Conservation (phyloP, 305 asterid genomes). For the Fraxinus baroniana region DNA sequence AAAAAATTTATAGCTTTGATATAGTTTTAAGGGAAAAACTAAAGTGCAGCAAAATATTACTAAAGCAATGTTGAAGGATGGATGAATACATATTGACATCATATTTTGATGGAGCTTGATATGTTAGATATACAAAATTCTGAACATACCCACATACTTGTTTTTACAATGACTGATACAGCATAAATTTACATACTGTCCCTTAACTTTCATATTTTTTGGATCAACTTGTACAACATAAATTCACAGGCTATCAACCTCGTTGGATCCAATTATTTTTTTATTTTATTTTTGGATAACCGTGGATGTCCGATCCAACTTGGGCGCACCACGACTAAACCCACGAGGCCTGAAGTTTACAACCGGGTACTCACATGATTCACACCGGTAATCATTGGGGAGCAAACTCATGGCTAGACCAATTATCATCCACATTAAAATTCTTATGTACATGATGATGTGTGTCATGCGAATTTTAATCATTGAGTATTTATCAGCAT, state of each 20-base stretch:
- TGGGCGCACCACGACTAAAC: too few relatives aligned
- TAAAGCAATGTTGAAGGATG: background rate
- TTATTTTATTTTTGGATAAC: too few relatives aligned
- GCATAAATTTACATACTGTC: background rate
- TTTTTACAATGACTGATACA: background rate
- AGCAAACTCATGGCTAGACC: background rate
- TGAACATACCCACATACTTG: background rate
- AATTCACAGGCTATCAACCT: background rate
- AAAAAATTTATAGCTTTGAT: background rate
- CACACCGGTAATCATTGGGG: too few relatives aligned
- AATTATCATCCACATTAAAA: background rate
- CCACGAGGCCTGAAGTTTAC: too few relatives aligned
- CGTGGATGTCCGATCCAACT: too few relatives aligned
- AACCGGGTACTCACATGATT: too few relatives aligned
- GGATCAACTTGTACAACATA: background rate
- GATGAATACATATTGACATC: slow-evolving; percentile 8
- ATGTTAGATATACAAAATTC: background rate
- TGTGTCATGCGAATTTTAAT: background rate
- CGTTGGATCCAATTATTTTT: background rate
- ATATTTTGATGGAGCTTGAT: background rate
- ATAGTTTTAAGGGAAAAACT: slow-evolving; percentile 10
- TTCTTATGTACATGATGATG: background rate
- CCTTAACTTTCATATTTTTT: background rate
- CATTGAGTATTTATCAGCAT: background rate
- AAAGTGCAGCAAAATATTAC: slow-evolving; percentile 8